phyloP scores from a whole-genome alignment of 2,329 filamentous ascomycete species.

The Fusarium citri region DNA sequence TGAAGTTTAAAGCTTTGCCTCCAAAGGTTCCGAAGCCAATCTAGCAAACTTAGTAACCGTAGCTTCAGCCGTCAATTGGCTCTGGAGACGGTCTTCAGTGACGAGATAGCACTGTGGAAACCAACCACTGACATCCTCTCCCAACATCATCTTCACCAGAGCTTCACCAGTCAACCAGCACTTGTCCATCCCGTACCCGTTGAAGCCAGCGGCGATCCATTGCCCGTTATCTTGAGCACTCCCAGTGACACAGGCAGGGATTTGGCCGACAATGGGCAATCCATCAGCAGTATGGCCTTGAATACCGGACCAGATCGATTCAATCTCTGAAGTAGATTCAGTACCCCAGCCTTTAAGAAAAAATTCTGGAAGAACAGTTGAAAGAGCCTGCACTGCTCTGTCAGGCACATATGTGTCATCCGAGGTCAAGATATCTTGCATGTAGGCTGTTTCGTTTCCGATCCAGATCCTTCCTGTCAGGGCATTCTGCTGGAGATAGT shows the following conservation, averaged over 20 bases:
- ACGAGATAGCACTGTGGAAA: conserved; percentile 28
- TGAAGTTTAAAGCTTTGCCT: neutral
- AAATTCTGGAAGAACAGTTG: conserved; percentile 54
- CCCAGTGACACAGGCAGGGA: conserved; percentile 40
- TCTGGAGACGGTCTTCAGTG: conserved; percentile 12
- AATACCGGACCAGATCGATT: conserved; percentile 58
- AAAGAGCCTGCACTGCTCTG: conserved; percentile 48
- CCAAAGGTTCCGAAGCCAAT: neutral
- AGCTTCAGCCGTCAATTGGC: neutral
- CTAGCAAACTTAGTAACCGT: neutral
- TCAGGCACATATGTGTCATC: conserved; percentile 50
- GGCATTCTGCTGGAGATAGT: conserved; percentile 44
- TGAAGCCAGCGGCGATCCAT: conserved; percentile 62
- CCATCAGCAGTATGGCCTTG: conserved; percentile 59
- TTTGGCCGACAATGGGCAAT: conserved; percentile 59
- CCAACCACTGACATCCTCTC: conserved; percentile 41
- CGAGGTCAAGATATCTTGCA: conserved; percentile 56
- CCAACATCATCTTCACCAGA: conserved; percentile 43
- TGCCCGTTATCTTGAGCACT: conserved; percentile 44
- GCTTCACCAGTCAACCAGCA: conserved; percentile 62
- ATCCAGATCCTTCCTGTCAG: conserved; percentile 60
- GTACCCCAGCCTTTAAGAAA: conserved; percentile 51
- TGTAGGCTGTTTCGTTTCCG: conserved; percentile 60
- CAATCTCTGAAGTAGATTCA: neutral
- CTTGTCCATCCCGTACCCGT: conserved; percentile 63